Evolutionary conservation across 2,329 filamentous ascomycete species (phyloP).

Genomic region (Pseudogymnoascus sp.): DNA sequence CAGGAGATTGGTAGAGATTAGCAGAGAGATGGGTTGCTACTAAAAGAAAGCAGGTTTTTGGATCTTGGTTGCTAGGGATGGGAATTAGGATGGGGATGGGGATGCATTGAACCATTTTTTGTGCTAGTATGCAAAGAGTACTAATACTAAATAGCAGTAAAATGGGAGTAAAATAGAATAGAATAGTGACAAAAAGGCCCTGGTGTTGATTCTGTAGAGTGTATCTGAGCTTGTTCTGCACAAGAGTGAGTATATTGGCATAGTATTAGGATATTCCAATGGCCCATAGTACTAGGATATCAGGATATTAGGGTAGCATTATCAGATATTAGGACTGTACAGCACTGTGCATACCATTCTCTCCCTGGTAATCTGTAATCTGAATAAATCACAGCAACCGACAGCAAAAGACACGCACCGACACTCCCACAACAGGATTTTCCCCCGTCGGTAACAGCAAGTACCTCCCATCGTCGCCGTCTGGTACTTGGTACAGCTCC

Average conservation of each 20-base stretch:
- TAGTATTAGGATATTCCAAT: too few relatives aligned
- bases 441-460: not conserved
- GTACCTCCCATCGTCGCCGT: not conserved
- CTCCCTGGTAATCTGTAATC: not conserved
- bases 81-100: not conserved
- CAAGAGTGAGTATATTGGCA: too few relatives aligned
- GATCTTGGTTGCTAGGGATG: not conserved
- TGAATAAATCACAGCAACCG: not conserved
- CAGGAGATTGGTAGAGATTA: not conserved
- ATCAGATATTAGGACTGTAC: too few relatives aligned
- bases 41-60: not conserved
- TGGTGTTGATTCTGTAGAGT: too few relatives aligned
- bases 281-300: too few relatives aligned
- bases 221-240: too few relatives aligned
- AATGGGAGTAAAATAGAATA: too few relatives aligned
- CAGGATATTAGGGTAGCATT: too few relatives aligned
- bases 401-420: too few relatives aligned
- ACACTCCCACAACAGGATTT: not conserved
- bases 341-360: too few relatives aligned
- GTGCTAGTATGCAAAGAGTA: too few relatives aligned
- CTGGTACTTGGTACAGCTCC: not conserved
- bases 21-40: not conserved
- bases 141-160: too few relatives aligned
- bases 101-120: not conserved
- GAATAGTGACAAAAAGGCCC: not conserved